Conservation (phyloP, 306 rosid genomes). For the Chamaecrista fasciculata region DNA sequence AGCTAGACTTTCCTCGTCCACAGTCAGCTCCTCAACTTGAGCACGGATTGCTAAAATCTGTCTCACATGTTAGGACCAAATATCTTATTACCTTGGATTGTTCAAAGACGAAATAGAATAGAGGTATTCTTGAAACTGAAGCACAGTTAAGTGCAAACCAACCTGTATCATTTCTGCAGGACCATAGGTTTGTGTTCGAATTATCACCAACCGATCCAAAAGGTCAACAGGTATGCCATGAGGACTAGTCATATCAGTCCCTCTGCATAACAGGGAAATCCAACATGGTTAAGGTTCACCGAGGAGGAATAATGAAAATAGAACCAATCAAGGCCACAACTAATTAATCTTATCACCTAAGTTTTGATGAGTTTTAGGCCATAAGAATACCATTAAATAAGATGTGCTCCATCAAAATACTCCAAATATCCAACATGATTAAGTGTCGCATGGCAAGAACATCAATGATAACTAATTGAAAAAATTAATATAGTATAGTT, state of each 20-base stretch:
- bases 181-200: constrained; percentile 76
- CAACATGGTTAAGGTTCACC: constrained; percentile 27
- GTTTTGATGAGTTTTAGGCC: neutral
- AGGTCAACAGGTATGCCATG: constrained; percentile 98
- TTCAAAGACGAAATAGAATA: neutral
- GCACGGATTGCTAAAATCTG: constrained; percentile 91
- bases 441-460: neutral
- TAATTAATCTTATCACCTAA: neutral
- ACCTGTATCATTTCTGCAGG: constrained; percentile 98
- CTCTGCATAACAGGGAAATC: constrained; percentile 45
- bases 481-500: neutral
- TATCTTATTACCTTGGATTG: constrained; percentile 16
- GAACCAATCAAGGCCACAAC: constrained; percentile 1
- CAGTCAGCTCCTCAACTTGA: constrained; percentile 80
- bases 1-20: constrained; percentile 92
- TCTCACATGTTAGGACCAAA: constrained; percentile 23
- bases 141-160: neutral
- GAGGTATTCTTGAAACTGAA: neutral
- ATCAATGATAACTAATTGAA: neutral
- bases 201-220: constrained; percentile 83
- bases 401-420: neutral
- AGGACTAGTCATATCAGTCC: constrained; percentile 94
- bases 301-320: constrained; percentile 7
- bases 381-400: constrained; percentile 5
- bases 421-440: neutral